Conservation (phyloP, 441 rosid genomes). For the Breynia disticha region DNA sequence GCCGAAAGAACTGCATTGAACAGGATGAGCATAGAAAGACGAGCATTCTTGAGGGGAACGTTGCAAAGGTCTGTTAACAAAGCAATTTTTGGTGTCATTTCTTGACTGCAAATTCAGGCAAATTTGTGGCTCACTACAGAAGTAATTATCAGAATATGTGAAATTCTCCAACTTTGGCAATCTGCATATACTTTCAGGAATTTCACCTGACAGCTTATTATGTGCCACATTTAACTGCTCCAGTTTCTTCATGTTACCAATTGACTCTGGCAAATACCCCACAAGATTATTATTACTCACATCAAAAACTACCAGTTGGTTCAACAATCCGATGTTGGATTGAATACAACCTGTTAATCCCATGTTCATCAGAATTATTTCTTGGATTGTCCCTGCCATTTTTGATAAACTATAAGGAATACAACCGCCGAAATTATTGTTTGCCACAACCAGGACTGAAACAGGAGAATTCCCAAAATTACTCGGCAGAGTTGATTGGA, state of each 20-base stretch:
- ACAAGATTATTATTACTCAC: constrained; percentile 55
- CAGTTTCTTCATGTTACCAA: constrained; percentile 60
- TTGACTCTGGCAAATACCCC: constrained; percentile 50
- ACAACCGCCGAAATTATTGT: constrained; percentile 47
- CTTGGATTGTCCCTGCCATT: constrained; percentile 49
- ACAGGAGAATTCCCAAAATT: constrained; percentile 75
- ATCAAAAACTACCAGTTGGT: constrained; percentile 52
- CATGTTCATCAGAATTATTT: constrained; percentile 43
- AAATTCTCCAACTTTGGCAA: constrained; percentile 64
- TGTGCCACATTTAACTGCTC: constrained; percentile 65
- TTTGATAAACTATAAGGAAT: constrained; percentile 49
- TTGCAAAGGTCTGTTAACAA: constrained; percentile 48
- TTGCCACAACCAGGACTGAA: constrained; percentile 69
- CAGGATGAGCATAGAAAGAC: constrained; percentile 44
- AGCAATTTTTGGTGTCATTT: constrained; percentile 56
- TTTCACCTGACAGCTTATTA: constrained; percentile 50
- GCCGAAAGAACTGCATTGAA: constrained; percentile 19
- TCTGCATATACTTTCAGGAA: constrained; percentile 51
- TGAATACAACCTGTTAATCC: constrained; percentile 59
- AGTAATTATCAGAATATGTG: constrained; percentile 63
- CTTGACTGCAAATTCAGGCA: constrained; percentile 42
- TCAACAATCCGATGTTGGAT: constrained; percentile 47
- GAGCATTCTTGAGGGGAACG: constrained; percentile 46
- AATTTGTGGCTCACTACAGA: constrained; percentile 42
- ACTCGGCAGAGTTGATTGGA: constrained; percentile 42